Conservation (phyloP, 306 rosid genomes). For the Nissolia schottii region DNA sequence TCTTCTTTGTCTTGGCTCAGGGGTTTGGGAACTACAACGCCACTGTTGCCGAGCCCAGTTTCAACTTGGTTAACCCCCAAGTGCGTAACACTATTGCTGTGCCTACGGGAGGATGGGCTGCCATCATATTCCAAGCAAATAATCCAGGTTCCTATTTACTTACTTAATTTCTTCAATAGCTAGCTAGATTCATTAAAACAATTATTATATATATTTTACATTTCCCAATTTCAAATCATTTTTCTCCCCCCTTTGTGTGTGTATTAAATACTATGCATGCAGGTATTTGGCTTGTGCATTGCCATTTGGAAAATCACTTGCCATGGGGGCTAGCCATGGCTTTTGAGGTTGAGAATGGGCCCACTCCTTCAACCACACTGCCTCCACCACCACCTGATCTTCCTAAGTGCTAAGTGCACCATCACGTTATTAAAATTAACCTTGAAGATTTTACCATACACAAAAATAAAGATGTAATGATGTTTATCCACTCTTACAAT, state of each 20-base stretch:
- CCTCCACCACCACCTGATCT: conserved; percentile 68
- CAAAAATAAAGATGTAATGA: background rate
- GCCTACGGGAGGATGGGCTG: conserved; percentile 66
- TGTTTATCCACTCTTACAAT: background rate
- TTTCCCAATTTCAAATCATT: background rate
- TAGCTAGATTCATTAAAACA: too few relatives aligned
- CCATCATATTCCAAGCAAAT: conserved; percentile 41
- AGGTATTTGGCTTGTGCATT: conserved; percentile 60
- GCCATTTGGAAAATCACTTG: conserved; percentile 67
- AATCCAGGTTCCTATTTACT: conserved; percentile 30
- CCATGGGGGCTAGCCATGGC: conserved; percentile 68
- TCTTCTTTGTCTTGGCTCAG: conserved; percentile 60
- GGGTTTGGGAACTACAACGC: conserved; percentile 60
- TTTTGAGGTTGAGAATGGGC: conserved; percentile 35
- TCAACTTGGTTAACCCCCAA: conserved; percentile 57
- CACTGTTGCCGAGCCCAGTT: conserved; percentile 11
- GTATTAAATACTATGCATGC: background rate
- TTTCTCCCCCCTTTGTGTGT: too few relatives aligned
- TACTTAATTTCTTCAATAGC: background rate
- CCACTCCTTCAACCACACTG: conserved; percentile 22
- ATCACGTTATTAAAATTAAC: background rate
- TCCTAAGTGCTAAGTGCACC: conserved; percentile 39
- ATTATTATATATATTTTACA: too few relatives aligned
- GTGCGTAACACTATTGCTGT: conserved; percentile 58
- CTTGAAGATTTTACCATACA: background rate